A percentile compares a stretch with the other conserved stretches of the same genome.
Conservation (phyloP, 805 yeast genomes). For the Saturnispora zaruensis region DNA sequence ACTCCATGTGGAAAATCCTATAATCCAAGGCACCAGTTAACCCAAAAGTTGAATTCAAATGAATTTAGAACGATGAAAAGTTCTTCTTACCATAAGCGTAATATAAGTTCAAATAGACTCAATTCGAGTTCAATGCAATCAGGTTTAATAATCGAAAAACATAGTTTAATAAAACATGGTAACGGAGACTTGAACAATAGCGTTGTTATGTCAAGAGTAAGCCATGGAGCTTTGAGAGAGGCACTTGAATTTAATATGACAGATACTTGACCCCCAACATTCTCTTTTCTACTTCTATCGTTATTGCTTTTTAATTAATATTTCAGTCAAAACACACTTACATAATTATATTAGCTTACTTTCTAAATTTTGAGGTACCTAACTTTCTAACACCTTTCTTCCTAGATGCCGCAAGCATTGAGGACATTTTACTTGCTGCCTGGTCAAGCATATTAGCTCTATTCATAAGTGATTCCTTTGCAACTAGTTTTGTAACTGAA, state of each 20-base stretch:
- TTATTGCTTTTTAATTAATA: background rate
- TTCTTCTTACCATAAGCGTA: background rate
- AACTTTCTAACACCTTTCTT: conserved; percentile 11
- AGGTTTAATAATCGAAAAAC: conserved; percentile 34
- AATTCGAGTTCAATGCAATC: conserved; percentile 19
- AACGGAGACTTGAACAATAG: conserved; percentile 28
- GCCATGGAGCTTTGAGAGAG: conserved; percentile 40
- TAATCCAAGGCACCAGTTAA: conserved; percentile 1
- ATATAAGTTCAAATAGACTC: background rate
- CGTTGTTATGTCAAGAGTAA: conserved; percentile 32
- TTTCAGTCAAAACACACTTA: background rate
- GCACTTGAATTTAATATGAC: conserved; percentile 30
- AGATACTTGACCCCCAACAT: background rate
- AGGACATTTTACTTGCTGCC: conserved; percentile 12
- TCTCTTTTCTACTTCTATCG: background rate
- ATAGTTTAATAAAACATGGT: conserved; percentile 38
- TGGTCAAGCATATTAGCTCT: conserved; percentile 9
- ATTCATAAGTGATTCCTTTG: conserved; percentile 1
- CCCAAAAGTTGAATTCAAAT: background rate
- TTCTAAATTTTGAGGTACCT: conserved; percentile 5
- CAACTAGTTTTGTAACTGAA: conserved; percentile 23
- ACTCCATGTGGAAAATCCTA: conserved; percentile 18
- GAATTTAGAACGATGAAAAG: background rate
- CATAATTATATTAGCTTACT: background rate
- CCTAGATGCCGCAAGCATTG: conserved; percentile 13